Evolutionary conservation across 2,329 filamentous ascomycete genomes (phyloP), one percentile per base, ranked within the genome.

Genomic region (Falciphora oryzae): DNA sequence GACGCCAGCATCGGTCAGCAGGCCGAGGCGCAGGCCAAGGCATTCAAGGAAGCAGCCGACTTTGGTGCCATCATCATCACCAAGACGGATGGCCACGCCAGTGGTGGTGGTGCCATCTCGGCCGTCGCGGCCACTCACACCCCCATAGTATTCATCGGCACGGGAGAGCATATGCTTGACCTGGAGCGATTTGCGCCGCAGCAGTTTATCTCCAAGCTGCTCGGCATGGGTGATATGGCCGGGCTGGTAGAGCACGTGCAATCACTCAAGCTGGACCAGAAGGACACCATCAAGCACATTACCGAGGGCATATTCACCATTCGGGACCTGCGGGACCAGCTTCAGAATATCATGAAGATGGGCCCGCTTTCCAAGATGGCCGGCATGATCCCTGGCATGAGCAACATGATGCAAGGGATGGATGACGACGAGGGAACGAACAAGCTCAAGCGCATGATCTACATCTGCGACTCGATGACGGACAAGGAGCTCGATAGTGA

Each of bases 261-360:
- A 75, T 92, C 90, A 38, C 85, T 99, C 63, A 97, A 96, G 75
- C 85, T 97, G 62, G 93, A 98, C 76, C 95, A 97, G 70, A 98
- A 99, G 78, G 94, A 98, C 72, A 98, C 95, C 4, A 97, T 99
- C 84, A 99, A 99, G 81, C 94, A 99, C 79, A 96, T 99, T 69
- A 90, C 92, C 8, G 94, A 97, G 73, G 95, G 95, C 65, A 93
- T 97, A 68, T 99, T 98, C 77, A 97, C 95, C 0, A 85, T 99
- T 44, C 90, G 95, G 64, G 95, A 99, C 75, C 84, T 99, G 69
- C 88, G 95, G 27, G 95, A 99, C 75, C 96, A 99, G 74, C 87
- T 99, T 16, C 90, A 90, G 65, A 98, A 98, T 73, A 97, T 99
- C 73, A 97, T 98, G 93, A 99, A 99, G 80, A 98, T 99, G 95